phyloP scores from a whole-genome alignment of 208 protist genomes.

The Acanthamoeba royreba region DNA sequence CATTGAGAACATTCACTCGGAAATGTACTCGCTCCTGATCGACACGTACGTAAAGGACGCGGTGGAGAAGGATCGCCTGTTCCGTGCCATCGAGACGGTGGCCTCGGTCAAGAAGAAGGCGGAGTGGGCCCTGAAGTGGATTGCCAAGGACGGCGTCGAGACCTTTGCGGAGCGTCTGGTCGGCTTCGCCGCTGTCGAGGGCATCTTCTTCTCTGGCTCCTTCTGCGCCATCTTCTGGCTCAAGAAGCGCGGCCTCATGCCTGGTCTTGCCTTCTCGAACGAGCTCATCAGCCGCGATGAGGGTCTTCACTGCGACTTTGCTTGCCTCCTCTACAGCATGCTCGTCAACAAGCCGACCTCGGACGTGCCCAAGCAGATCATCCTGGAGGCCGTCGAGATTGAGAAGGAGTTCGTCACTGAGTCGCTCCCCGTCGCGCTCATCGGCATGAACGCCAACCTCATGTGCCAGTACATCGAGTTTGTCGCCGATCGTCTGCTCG shows the following conservation, averaged over 20 bases:
- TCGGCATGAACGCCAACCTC: conserved; percentile 97
- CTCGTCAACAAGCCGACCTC: conserved; percentile 89
- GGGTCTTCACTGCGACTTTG: conserved; percentile 98
- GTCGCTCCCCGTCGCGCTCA: conserved; percentile 95
- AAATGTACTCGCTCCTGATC: conserved; percentile 85
- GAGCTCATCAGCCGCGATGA: conserved; percentile 99
- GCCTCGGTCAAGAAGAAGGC: conserved; percentile 97
- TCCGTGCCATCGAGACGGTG: conserved; percentile 96
- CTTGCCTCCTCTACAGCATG: conserved; percentile 93
- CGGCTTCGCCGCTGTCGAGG: conserved; percentile 98
- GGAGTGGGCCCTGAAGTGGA: conserved; percentile 95
- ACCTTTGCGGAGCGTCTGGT: conserved; percentile 96
- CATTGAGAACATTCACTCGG: conserved; percentile 98
- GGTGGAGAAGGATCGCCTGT: conserved; percentile 90
- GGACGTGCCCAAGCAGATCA: conserved; percentile 85
- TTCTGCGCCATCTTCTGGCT: conserved; percentile 99
- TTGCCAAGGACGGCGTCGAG: conserved; percentile 51
- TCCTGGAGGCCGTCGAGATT: conserved; percentile 92
- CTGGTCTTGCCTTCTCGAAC: conserved; percentile 98
- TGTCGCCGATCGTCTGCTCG: conserved; percentile 97
- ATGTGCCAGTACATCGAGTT: conserved; percentile 99
- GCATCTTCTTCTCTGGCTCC: conserved; percentile 98
- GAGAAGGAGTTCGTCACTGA: conserved; percentile 97
- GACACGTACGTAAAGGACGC: conserved; percentile 96
- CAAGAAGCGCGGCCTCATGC: conserved; percentile 99